Conservation (phyloP, 2,329 filamentous ascomycete species). For the Cercospora zeina region DNA sequence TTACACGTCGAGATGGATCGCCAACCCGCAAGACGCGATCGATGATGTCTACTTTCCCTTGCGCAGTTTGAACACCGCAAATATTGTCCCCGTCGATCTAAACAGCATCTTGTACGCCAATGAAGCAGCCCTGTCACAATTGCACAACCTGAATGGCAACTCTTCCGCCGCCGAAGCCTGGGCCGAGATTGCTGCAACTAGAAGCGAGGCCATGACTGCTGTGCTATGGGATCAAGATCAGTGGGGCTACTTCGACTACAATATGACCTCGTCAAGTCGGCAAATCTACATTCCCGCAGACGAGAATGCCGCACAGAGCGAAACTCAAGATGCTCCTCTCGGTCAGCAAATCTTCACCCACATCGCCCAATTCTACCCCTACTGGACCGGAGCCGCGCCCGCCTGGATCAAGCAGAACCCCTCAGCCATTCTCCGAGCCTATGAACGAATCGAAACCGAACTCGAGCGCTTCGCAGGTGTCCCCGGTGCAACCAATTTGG, state of each 20-base stretch:
- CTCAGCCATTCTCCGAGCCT: conserved; percentile 57
- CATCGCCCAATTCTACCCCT: conserved; percentile 64
- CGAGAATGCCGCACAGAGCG: conserved; percentile 47
- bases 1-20: conserved; percentile 61
- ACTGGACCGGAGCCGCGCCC: conserved; percentile 67
- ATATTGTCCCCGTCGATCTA: conserved; percentile 64
- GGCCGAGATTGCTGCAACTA: conserved; percentile 52
- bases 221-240: conserved; percentile 66
- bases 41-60: conserved; percentile 65
- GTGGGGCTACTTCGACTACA: conserved; percentile 69
- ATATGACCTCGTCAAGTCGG: conserved; percentile 60
- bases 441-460: conserved; percentile 54
- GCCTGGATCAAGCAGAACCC: conserved; percentile 59
- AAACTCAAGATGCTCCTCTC: conserved; percentile 51
- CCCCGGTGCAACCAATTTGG: conserved; percentile 63
- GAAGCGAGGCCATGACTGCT: conserved; percentile 63
- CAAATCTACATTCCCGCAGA: conserved; percentile 57
- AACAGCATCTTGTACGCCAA: conserved; percentile 69
- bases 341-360: conserved; percentile 61
- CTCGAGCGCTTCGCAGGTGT: conserved; percentile 57
- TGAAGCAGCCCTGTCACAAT: conserved; percentile 60
- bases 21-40: conserved; percentile 58
- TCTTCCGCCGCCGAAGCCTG: conserved; percentile 53
- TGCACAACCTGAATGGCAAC: conserved; percentile 57
- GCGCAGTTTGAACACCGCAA: conserved; percentile 60